A percentile compares a stretch with the other conserved stretches of the same genome.
These are phyloP conservation scores for Pseudomicrostroma phylloplanum DNA, from an alignment of 1,284 basidiomycete species.

Conservation along the genomic window DNA sequence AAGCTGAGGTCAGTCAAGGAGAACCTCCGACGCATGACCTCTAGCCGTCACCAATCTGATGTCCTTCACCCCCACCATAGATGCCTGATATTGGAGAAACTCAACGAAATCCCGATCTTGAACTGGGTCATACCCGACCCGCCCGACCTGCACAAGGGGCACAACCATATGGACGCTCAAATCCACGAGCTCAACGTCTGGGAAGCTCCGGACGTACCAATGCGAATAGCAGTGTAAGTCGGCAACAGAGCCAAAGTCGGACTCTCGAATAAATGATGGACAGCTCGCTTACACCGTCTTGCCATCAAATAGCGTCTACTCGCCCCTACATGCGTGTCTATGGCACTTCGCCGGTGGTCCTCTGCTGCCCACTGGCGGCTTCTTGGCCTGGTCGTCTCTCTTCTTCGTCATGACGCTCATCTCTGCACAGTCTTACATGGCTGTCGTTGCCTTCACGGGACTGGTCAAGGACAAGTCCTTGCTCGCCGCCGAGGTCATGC, in stretches of 20 bases:
- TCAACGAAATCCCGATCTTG: conserved; percentile 8
- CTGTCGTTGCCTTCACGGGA: conserved; percentile 21
- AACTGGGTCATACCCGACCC: conserved; percentile 7
- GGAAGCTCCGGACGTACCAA: conserved; percentile 11
- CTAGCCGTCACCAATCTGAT: no score
- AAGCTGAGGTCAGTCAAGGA: not conserved
- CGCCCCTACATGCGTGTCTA: conserved; percentile 4
- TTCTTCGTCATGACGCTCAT: conserved; percentile 17
- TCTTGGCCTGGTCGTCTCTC: conserved; percentile 20
- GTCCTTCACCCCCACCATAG: no score
- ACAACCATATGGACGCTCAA: conserved; percentile 7
- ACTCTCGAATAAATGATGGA: no score
- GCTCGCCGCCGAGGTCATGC: conserved; percentile 30
- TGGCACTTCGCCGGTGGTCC: conserved; percentile 13
- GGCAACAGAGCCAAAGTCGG: no score
- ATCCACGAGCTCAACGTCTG: conserved; percentile 17
- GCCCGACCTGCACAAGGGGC: not conserved
- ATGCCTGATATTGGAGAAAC: not conserved
- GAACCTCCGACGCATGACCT: no score
- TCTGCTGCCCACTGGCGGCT: conserved; percentile 15
- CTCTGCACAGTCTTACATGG: conserved; percentile 22
- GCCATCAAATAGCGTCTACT: not conserved
- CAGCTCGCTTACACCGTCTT: no score
- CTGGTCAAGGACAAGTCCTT: conserved; percentile 30
- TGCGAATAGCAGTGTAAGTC: conserved; percentile 7